phyloP scores from a whole-genome alignment of 176 grass and related monocot genomes.

The Pharus latifolius region DNA sequence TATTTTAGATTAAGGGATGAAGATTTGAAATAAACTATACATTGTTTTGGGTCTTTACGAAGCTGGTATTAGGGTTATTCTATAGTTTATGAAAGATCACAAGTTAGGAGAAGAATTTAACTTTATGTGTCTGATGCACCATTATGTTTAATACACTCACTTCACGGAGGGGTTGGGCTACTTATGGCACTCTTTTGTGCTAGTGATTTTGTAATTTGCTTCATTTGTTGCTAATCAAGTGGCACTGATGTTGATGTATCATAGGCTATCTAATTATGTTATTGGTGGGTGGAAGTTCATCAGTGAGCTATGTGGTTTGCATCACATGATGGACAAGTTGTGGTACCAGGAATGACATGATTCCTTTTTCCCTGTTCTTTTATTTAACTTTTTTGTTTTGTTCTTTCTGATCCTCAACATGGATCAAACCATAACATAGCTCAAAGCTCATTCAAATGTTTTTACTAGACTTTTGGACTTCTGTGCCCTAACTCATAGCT shows the following conservation, averaged over 20 bases:
- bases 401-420: background rate
- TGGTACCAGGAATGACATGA: background rate
- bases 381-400: background rate
- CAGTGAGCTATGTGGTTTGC: background rate
- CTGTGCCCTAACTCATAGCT: background rate
- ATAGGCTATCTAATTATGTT: constrained; percentile 2
- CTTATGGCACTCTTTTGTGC: background rate
- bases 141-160: background rate
- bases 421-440: background rate
- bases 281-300: background rate
- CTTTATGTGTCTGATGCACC: background rate
- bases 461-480: no score
- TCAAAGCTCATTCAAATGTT: background rate
- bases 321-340: background rate
- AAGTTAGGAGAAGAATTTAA: background rate
- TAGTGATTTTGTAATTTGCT: background rate
- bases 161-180: background rate
- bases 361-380: background rate
- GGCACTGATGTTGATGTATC: background rate
- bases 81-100: background rate
- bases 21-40: background rate
- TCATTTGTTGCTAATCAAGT: background rate
- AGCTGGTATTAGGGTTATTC: background rate
- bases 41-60: background rate
- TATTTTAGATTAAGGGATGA: background rate